Percentiles rank a stretch among this genome's conserved stretches.
Evolutionary conservation across 1,139 yeast species (phyloP).

Genomic region (Hyphopichia pseudoburtonii): DNA sequence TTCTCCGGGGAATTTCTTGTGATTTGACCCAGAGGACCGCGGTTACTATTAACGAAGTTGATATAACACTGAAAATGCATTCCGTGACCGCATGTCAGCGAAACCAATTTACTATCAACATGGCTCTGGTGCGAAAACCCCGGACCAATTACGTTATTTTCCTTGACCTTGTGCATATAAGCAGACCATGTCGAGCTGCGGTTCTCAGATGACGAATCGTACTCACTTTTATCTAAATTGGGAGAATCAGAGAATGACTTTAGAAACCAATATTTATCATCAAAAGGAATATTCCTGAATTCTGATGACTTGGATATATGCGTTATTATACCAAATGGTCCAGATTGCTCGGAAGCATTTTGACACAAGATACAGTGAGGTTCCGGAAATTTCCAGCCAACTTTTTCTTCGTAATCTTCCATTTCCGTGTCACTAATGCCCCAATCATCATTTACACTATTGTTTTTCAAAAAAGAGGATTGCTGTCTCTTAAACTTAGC

Average conservation of each 20-base stretch:
- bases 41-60: slow-evolving; percentile 55
- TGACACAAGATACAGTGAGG: slow-evolving; percentile 88
- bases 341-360: slow-evolving; percentile 68
- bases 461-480: slow-evolving; percentile 56
- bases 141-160: slow-evolving; percentile 60
- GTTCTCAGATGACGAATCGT: slow-evolving; percentile 20
- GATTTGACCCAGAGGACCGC: slow-evolving; percentile 64
- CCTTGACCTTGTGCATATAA: slow-evolving; percentile 36
- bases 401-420: slow-evolving; percentile 28
- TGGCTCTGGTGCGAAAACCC: slow-evolving; percentile 54
- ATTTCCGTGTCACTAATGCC: slow-evolving; percentile 38
- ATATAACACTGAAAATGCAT: slow-evolving; percentile 82
- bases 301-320: slow-evolving; percentile 60
- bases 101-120: slow-evolving; percentile 50
- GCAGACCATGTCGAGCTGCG: slow-evolving; percentile 32
- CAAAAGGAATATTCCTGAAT: slow-evolving; percentile 63
- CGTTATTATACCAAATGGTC: slow-evolving; percentile 74
- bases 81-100: slow-evolving; percentile 92
- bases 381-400: slow-evolving; percentile 72
- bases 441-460: slow-evolving; percentile 32
- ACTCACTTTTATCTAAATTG: slow-evolving; percentile 47
- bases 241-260: slow-evolving; percentile 59
- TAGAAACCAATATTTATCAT: slow-evolving; percentile 62
- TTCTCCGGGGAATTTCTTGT: slow-evolving; percentile 84
- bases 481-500: slow-evolving; percentile 82